Conservation (phyloP, 2,329 filamentous ascomycete genomes). For the Penicillium italicum region DNA sequence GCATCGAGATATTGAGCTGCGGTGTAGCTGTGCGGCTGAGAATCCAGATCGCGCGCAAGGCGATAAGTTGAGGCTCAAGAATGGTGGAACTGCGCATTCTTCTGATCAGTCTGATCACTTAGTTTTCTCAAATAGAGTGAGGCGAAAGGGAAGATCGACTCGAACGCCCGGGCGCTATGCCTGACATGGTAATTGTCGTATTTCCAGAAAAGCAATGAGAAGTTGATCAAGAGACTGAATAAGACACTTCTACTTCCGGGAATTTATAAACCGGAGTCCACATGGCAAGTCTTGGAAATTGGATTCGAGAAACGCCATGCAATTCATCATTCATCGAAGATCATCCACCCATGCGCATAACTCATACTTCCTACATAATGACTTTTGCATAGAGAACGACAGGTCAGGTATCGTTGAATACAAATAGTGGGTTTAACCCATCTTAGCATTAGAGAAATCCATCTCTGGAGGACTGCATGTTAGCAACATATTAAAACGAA, state of each 20-base stretch:
- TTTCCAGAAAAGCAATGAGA: slow-evolving; percentile 1
- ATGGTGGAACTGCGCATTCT: neutral
- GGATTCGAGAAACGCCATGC: neutral
- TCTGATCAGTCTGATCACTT: neutral
- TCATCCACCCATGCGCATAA: slow-evolving; percentile 10
- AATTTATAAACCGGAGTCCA: neutral
- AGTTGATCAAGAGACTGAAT: neutral
- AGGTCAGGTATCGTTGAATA: neutral
- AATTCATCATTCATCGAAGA: slow-evolving; percentile 18
- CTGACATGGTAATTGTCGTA: slow-evolving; percentile 21
- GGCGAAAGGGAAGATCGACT: neutral
- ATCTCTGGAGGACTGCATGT: slow-evolving; percentile 48
- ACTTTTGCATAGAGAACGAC: neutral
- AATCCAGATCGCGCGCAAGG: neutral
- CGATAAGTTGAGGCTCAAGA: neutral
- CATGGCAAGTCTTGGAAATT: neutral
- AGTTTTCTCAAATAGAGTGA: neutral
- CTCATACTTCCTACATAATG: slow-evolving; percentile 25
- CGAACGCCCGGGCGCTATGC: slow-evolving; percentile 13
- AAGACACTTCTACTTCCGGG: neutral
- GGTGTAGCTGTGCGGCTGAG: neutral
- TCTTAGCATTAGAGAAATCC: slow-evolving; percentile 65
- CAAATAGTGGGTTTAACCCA: slow-evolving; percentile 40
- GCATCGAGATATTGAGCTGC: neutral
- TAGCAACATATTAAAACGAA: slow-evolving; percentile 4